Evolutionary conservation across 2,329 filamentous ascomycete genomes (phyloP).

Genomic region (Talaromyces sp.): DNA sequence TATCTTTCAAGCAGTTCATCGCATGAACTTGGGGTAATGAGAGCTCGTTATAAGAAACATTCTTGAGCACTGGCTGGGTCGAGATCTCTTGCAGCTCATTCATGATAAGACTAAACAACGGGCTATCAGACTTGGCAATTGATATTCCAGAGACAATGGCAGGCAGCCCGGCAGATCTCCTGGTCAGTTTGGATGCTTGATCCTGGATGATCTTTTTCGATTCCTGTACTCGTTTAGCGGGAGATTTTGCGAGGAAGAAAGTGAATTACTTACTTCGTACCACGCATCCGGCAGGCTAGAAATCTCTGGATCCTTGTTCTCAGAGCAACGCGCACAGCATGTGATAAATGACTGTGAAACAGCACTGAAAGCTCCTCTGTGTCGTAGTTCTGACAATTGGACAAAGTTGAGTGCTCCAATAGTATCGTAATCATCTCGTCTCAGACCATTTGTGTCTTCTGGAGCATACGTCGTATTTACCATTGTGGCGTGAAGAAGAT

Average conservation of each 20-base stretch:
- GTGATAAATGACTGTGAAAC: constrained; percentile 82
- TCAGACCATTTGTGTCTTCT: constrained; percentile 40
- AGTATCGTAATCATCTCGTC: constrained; percentile 54
- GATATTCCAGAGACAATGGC: constrained; percentile 80
- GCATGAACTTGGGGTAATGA: constrained; percentile 88
- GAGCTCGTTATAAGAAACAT: constrained; percentile 36
- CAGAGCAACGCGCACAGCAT: constrained; percentile 66
- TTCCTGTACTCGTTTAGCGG: constrained; percentile 18
- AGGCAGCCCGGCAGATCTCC: constrained; percentile 87
- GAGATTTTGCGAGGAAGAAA: constrained; percentile 8
- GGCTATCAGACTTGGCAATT: constrained; percentile 52
- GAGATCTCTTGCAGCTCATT: constrained; percentile 37
- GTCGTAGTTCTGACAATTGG: constrained; percentile 76
- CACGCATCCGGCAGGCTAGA: constrained; percentile 56
- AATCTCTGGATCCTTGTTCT: constrained; percentile 45
- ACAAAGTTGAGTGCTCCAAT: constrained; percentile 74
- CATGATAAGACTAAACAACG: constrained; percentile 39
- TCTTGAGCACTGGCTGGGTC: constrained; percentile 25
- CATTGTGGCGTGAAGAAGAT: constrained; percentile 63
- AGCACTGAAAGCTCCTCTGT: constrained; percentile 89
- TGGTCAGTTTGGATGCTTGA: constrained; percentile 73
- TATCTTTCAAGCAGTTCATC: constrained; percentile 86
- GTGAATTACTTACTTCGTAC: constrained; percentile 57
- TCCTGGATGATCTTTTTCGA: constrained; percentile 67
- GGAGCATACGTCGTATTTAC: constrained; percentile 50